Evolutionary conservation across 306 rosid genomes (phyloP).

Genomic region (Quercus glauca): DNA sequence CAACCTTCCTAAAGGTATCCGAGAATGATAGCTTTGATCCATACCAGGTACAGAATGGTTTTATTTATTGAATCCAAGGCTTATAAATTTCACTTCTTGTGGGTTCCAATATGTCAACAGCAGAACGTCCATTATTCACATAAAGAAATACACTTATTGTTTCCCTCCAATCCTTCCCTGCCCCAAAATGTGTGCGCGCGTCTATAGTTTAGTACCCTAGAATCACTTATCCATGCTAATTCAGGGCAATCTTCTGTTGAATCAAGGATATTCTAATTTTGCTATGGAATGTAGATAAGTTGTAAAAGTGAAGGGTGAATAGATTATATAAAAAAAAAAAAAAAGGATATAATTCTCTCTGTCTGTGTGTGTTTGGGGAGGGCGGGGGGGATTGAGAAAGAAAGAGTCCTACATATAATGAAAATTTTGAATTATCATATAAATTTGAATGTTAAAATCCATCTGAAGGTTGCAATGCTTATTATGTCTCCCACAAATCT

Average conservation of each 20-base stretch:
- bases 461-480: neutral
- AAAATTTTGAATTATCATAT: neutral
- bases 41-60: conserved; percentile 60
- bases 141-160: neutral
- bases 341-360: neutral
- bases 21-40: conserved; percentile 96
- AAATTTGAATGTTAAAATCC: neutral
- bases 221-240: neutral
- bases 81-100: neutral
- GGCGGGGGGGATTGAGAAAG: neutral
- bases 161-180: neutral
- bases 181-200: neutral
- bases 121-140: neutral
- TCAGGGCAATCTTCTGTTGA: neutral
- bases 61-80: neutral
- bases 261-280: neutral
- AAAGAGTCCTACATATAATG: neutral
- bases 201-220: neutral
- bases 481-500: neutral
- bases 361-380: neutral
- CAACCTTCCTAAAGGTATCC: conserved; percentile 94
- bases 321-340: too few species aligned
- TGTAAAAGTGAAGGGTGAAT: too few species aligned
- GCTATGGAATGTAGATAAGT: neutral
- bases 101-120: neutral